phyloP scores from a whole-genome alignment of 805 yeast species.

The Saturnispora serradocipensis region DNA sequence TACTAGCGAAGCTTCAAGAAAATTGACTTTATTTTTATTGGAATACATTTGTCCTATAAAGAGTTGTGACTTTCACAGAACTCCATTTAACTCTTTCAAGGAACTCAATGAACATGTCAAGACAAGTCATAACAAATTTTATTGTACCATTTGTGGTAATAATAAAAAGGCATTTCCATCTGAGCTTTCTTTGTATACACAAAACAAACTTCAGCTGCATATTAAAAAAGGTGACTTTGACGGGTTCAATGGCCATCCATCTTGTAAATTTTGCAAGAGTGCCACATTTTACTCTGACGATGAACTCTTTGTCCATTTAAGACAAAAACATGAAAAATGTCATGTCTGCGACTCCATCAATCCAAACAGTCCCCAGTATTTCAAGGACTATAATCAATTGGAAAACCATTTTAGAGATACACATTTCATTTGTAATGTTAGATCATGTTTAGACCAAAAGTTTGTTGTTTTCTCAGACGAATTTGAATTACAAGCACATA shows the following conservation, averaged over 20 bases:
- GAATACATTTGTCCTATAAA: constrained; percentile 46
- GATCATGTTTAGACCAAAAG: constrained; percentile 73
- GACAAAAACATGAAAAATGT: constrained; percentile 82
- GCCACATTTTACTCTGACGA: constrained; percentile 80
- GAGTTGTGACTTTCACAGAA: constrained; percentile 14
- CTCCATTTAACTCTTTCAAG: constrained; percentile 40
- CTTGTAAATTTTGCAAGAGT: constrained; percentile 70
- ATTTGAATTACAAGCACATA: constrained; percentile 79
- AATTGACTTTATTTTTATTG: constrained; percentile 43
- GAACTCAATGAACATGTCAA: constrained; percentile 57
- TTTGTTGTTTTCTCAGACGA: constrained; percentile 89
- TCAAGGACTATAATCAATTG: constrained; percentile 63
- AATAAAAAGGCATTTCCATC: constrained; percentile 67
- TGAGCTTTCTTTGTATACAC: constrained; percentile 57
- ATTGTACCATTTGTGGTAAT: constrained; percentile 72
- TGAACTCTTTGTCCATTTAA: constrained; percentile 72
- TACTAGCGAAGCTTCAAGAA: constrained; percentile 41
- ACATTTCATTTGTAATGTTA: constrained; percentile 74
- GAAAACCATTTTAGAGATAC: constrained; percentile 62
- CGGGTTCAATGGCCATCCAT: constrained; percentile 86
- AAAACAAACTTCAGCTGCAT: constrained; percentile 59
- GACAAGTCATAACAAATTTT: constrained; percentile 48
- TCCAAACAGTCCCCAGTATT: constrained; percentile 60
- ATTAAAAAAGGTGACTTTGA: constrained; percentile 61
- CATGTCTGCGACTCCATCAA: constrained; percentile 74